phyloP scores from a whole-genome alignment of 805 yeast genomes.

The Helenozyma rhizophorensis region DNA sequence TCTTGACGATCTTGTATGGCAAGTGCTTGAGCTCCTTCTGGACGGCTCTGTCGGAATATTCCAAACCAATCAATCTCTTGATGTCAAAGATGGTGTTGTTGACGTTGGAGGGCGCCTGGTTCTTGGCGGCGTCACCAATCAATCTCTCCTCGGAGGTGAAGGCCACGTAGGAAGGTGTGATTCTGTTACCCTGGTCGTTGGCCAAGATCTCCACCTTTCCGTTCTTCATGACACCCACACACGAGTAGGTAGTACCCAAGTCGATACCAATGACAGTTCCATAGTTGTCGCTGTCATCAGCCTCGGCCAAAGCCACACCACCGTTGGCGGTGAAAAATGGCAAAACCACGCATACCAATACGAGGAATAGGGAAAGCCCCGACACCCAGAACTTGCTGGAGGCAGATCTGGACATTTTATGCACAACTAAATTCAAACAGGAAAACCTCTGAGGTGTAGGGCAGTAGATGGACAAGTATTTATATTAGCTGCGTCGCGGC shows the following conservation, averaged over 20 bases:
- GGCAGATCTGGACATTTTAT: constrained; percentile 7
- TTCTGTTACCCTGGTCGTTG: constrained; percentile 98
- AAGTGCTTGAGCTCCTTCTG: constrained; percentile 74
- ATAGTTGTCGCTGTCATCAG: constrained; percentile 37
- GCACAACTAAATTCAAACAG: background rate
- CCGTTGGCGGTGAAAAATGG: constrained; percentile 28
- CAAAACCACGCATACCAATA: constrained; percentile 32
- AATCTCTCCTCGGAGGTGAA: constrained; percentile 90
- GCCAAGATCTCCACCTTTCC: constrained; percentile 95
- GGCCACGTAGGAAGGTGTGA: constrained; percentile 94
- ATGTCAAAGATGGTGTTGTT: constrained; percentile 86
- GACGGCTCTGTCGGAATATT: constrained; percentile 24
- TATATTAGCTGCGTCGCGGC: constrained; percentile 11
- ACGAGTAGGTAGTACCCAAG: constrained; percentile 90
- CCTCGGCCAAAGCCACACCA: constrained; percentile 17
- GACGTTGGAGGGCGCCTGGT: constrained; percentile 95
- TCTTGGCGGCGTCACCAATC: constrained; percentile 96
- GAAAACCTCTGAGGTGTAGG: background rate
- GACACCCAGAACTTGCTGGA: constrained; percentile 21
- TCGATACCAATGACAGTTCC: constrained; percentile 92
- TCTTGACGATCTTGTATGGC: constrained; percentile 78
- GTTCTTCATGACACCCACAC: constrained; percentile 92
- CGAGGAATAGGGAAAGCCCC: constrained; percentile 27
- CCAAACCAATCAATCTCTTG: constrained; percentile 92
- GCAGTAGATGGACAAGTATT: constrained; percentile 2